phyloP scores from a whole-genome alignment of 1,284 basidiomycete genomes.

The Sporisorium scitamineum region DNA sequence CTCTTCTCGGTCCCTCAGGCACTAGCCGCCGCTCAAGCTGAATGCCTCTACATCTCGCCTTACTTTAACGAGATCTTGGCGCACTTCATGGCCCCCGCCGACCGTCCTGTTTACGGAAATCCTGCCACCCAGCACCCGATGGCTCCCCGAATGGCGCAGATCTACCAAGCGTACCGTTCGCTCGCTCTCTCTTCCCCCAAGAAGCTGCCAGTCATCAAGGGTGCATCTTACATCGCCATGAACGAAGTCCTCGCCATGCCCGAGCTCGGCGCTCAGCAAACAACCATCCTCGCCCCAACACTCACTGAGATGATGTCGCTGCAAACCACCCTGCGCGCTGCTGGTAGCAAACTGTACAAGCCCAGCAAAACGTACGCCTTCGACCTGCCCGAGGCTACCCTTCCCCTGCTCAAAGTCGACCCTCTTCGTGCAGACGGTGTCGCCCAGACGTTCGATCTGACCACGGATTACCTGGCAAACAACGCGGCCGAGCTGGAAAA shows the following conservation, averaged over 20 bases:
- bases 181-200: not conserved
- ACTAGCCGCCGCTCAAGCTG: slow-evolving; percentile 67
- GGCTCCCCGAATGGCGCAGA: slow-evolving; percentile 37
- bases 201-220: slow-evolving; percentile 32
- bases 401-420: slow-evolving; percentile 27
- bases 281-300: slow-evolving; percentile 34
- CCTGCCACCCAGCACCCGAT: slow-evolving; percentile 37
- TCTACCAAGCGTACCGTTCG: slow-evolving; percentile 40
- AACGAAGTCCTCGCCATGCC: slow-evolving; percentile 46
- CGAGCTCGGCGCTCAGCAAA: slow-evolving; percentile 33
- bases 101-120: slow-evolving; percentile 22
- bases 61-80: slow-evolving; percentile 69
- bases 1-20: slow-evolving; percentile 68
- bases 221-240: slow-evolving; percentile 30
- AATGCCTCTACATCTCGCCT: slow-evolving; percentile 66
- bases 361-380: slow-evolving; percentile 29
- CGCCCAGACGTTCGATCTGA: slow-evolving; percentile 18
- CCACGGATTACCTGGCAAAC: slow-evolving; percentile 29
- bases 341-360: slow-evolving; percentile 17
- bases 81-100: slow-evolving; percentile 49
- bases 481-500: slow-evolving; percentile 12
- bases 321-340: not conserved
- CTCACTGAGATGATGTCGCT: slow-evolving; percentile 28
- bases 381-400: slow-evolving; percentile 22
- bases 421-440: slow-evolving; percentile 29